phyloP scores from a whole-genome alignment of 495 filamentous ascomycete genomes.

The Talaromyces nanjingensis region DNA sequence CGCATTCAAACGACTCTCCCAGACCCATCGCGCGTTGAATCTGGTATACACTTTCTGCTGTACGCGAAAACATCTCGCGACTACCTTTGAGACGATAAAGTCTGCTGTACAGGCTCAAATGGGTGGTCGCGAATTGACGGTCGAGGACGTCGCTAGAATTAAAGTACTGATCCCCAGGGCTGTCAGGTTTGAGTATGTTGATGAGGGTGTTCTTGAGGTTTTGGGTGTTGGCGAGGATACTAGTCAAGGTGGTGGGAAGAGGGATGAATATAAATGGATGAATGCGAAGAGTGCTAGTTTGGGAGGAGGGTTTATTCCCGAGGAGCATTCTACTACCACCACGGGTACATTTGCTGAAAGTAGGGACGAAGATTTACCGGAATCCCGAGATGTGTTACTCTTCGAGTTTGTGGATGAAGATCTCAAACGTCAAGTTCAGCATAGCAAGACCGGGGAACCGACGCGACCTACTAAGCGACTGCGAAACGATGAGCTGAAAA shows the following conservation, averaged over 20 bases:
- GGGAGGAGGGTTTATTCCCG: slow-evolving; percentile 12
- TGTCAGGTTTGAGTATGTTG: slow-evolving; percentile 80
- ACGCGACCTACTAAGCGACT: slow-evolving; percentile 55
- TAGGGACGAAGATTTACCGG: slow-evolving; percentile 22
- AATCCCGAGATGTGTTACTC: slow-evolving; percentile 60
- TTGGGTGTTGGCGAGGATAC: slow-evolving; percentile 63
- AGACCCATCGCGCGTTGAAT: slow-evolving; percentile 79
- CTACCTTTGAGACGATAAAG: slow-evolving; percentile 84
- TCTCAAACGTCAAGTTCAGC: slow-evolving; percentile 68
- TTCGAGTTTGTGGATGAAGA: slow-evolving; percentile 94
- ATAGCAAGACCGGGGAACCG: slow-evolving; percentile 64
- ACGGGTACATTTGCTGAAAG: slow-evolving; percentile 3
- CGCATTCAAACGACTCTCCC: slow-evolving; percentile 62
- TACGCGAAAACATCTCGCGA: slow-evolving; percentile 83
- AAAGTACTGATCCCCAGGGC: slow-evolving; percentile 68
- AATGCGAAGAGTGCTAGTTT: slow-evolving; percentile 30
- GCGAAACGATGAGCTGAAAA: slow-evolving; percentile 75
- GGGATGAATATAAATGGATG: slow-evolving; percentile 9
- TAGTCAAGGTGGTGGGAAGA: slow-evolving; percentile 28
- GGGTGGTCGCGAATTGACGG: slow-evolving; percentile 51
- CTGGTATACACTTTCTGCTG: slow-evolving; percentile 91
- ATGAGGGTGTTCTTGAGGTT: slow-evolving; percentile 71
- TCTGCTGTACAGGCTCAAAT: slow-evolving; percentile 78
- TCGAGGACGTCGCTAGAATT: slow-evolving; percentile 78
- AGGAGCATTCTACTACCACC: slow-evolving; percentile 16